Conservation (phyloP, 768 basidiomycete genomes). For the Polyporus arcularius region DNA sequence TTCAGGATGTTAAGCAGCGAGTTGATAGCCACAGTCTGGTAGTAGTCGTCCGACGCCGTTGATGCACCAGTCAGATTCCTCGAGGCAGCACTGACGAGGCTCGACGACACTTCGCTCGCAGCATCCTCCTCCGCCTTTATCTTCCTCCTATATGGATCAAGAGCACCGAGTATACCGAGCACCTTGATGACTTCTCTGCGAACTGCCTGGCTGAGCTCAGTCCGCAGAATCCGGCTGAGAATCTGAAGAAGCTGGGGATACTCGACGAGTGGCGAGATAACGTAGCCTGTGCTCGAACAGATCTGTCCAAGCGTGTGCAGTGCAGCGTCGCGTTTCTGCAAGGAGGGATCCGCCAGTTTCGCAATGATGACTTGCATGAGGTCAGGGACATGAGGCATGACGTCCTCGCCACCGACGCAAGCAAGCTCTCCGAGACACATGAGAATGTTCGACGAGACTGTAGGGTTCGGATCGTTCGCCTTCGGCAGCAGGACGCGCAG, state of each 20-base stretch:
- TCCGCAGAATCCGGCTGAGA: slow-evolving; percentile 80
- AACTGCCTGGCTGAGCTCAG: slow-evolving; percentile 70
- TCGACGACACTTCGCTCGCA: slow-evolving; percentile 46
- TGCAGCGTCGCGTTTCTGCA: slow-evolving; percentile 90
- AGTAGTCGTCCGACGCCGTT: slow-evolving; percentile 88
- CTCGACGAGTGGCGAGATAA: slow-evolving; percentile 87
- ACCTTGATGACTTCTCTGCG: slow-evolving; percentile 92
- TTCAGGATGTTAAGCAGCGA: slow-evolving; percentile 84
- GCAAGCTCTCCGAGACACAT: slow-evolving; percentile 95
- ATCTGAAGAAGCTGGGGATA: slow-evolving; percentile 89
- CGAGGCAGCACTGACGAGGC: slow-evolving; percentile 60
- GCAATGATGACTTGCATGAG: slow-evolving; percentile 90
- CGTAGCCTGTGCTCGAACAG: slow-evolving; percentile 94
- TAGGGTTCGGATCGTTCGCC: slow-evolving; percentile 80
- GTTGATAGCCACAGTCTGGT: slow-evolving; percentile 93
- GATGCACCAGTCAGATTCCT: slow-evolving; percentile 60
- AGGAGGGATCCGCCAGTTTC: slow-evolving; percentile 86
- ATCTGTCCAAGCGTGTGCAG: slow-evolving; percentile 93
- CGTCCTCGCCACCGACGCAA: slow-evolving; percentile 91
- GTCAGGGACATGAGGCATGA: slow-evolving; percentile 76
- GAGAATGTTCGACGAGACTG: slow-evolving; percentile 89
- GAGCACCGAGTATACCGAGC: slow-evolving; percentile 91
- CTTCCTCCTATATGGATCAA: slow-evolving; percentile 95
- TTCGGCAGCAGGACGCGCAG: slow-evolving; percentile 90
- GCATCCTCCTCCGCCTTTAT: slow-evolving; percentile 66